Evolutionary conservation across 768 basidiomycete genomes (phyloP).

Genomic region (Boletellus ananiceps): DNA sequence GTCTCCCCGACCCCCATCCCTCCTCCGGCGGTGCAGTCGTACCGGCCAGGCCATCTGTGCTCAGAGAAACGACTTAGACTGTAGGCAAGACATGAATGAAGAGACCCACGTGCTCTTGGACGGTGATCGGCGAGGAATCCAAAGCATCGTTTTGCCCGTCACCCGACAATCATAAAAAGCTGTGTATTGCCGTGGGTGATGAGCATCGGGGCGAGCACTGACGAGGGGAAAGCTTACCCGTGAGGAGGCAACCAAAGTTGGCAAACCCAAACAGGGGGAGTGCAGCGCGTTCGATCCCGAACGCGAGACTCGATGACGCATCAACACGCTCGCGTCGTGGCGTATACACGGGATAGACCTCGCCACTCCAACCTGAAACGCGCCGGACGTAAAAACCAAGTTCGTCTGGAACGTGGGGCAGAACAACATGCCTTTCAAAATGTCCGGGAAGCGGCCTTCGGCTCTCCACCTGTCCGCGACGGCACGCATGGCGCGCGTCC

Average conservation of each 20-base stretch:
- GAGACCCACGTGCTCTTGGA: slow-evolving; percentile 38
- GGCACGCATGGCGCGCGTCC: slow-evolving; percentile 11
- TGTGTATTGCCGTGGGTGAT: slow-evolving; percentile 1
- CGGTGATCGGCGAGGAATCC: slow-evolving; percentile 39
- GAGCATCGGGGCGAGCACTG: not conserved
- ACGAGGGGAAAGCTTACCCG: slow-evolving; percentile 21
- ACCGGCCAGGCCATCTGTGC: slow-evolving; percentile 29
- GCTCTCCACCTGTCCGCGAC: slow-evolving; percentile 16
- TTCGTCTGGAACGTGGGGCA: not conserved
- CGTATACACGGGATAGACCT: slow-evolving; percentile 23
- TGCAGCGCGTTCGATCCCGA: slow-evolving; percentile 41
- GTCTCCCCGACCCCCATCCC: slow-evolving; percentile 40
- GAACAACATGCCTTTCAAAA: slow-evolving; percentile 18
- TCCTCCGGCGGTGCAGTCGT: slow-evolving; percentile 44
- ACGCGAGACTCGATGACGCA: slow-evolving; percentile 21
- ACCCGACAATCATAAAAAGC: slow-evolving; percentile 34
- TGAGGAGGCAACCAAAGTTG: slow-evolving; percentile 42
- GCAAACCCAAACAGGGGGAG: slow-evolving; percentile 43
- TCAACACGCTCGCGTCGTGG: slow-evolving; percentile 10
- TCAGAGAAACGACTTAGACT: not conserved
- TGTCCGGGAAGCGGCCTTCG: slow-evolving; percentile 15
- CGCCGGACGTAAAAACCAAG: not conserved
- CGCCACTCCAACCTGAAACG: slow-evolving; percentile 20
- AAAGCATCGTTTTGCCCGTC: slow-evolving; percentile 30
- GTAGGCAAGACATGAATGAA: not conserved